These are phyloP conservation scores for Mortierella sp. DNA, from an alignment of 371 early-diverging fungal species.

Conservation along the genomic window DNA sequence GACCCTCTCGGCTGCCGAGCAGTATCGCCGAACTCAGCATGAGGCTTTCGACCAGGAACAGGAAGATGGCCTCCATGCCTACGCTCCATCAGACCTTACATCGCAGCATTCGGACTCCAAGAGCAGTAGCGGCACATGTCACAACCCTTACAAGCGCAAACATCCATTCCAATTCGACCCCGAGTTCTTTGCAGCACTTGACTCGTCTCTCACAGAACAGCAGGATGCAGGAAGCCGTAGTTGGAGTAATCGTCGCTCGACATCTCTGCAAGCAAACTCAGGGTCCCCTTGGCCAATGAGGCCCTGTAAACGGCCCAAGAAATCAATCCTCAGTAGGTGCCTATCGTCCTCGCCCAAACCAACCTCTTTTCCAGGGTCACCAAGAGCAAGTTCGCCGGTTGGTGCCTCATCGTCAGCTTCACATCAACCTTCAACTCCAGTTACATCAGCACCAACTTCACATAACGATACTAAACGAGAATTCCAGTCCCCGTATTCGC, in stretches of 20 bases:
- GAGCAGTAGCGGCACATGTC: too few relatives aligned
- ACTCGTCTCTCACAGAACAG: constrained; percentile 21
- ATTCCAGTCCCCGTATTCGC: too few relatives aligned
- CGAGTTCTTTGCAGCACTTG: constrained; percentile 45
- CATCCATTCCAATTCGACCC: constrained; percentile 45
- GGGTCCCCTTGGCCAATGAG: constrained; percentile 1
- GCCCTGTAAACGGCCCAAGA: constrained; percentile 13
- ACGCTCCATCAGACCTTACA: too few relatives aligned
- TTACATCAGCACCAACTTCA: too few relatives aligned
- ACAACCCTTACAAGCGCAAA: constrained; percentile 33
- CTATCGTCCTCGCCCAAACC: background rate
- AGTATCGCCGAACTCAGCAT: constrained; percentile 1
- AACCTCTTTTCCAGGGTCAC: background rate
- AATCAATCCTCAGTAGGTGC: background rate
- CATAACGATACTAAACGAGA: too few relatives aligned
- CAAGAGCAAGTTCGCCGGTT: too few relatives aligned
- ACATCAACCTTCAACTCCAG: background rate
- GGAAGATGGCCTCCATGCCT: too few relatives aligned
- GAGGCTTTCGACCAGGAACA: background rate
- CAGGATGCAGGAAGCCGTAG: background rate
- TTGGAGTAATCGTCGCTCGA: background rate
- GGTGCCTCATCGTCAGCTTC: background rate
- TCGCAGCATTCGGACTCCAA: too few relatives aligned
- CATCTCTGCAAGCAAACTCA: background rate
- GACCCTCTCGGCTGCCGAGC: background rate